Percentiles rank a stretch among this genome's conserved stretches.
These are phyloP conservation scores for Trametes sanguinea DNA, from an alignment of 768 basidiomycete genomes.

Conservation along the genomic window DNA sequence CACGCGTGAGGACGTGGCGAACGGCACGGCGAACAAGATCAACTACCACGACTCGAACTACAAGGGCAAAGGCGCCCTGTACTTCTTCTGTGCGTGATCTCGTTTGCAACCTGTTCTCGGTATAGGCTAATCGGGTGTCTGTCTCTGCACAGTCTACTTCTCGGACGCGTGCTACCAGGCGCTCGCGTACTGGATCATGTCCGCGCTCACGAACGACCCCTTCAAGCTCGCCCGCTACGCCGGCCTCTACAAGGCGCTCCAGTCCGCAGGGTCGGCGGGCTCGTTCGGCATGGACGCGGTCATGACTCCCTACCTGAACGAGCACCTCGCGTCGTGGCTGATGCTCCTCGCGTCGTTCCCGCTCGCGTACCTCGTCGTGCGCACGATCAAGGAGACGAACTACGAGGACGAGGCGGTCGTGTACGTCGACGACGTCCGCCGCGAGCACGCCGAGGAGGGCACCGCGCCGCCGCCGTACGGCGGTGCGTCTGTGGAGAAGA, in stretches of 20 bases:
- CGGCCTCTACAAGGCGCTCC: conserved; percentile 46
- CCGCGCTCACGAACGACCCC: conserved; percentile 47
- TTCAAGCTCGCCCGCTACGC: conserved; percentile 47
- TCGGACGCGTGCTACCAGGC: conserved; percentile 40
- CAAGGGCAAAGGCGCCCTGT: conserved; percentile 40
- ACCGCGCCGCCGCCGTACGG: neutral
- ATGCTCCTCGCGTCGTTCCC: conserved; percentile 40
- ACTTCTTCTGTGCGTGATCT: conserved; percentile 40
- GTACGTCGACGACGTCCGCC: conserved; percentile 31
- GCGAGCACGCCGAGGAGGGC: conserved; percentile 21
- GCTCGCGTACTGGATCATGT: conserved; percentile 44
- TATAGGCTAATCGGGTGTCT: neutral
- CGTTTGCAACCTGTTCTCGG: neutral
- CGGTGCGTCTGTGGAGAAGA: neutral
- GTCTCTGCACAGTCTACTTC: conserved; percentile 38
- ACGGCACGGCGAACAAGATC: conserved; percentile 18
- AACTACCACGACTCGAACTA: conserved; percentile 38
- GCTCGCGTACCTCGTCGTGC: conserved; percentile 37
- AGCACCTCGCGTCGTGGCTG: conserved; percentile 40
- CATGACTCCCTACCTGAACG: conserved; percentile 45
- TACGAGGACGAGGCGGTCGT: conserved; percentile 38
- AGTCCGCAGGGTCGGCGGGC: conserved; percentile 40
- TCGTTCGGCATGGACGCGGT: conserved; percentile 50
- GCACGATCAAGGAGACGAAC: conserved; percentile 40
- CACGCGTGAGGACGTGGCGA: conserved; percentile 27